phyloP scores from a whole-genome alignment of 768 basidiomycete genomes.

The Botryobasidium botryosum region DNA sequence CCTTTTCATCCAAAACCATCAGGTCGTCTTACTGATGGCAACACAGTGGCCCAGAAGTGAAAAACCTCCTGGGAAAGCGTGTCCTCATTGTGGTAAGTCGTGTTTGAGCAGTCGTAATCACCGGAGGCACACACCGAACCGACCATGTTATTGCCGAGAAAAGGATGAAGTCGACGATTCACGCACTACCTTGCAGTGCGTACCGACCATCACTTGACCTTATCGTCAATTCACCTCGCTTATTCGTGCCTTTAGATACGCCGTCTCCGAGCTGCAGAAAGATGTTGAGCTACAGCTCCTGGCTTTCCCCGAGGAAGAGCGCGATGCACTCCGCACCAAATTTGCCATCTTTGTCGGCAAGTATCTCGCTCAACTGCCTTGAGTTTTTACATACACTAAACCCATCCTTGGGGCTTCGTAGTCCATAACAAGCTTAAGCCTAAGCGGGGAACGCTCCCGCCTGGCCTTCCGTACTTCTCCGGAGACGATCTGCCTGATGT shows the following conservation, averaged over 20 bases:
- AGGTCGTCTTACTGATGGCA: neutral
- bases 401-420: conserved; percentile 2
- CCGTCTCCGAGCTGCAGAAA: conserved; percentile 71
- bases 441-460: conserved; percentile 62
- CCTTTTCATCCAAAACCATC: conserved; percentile 2
- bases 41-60: conserved; percentile 47
- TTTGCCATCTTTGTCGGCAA: conserved; percentile 76
- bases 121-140: neutral
- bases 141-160: conserved; percentile 3
- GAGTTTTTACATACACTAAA: neutral
- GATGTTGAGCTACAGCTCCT: conserved; percentile 66
- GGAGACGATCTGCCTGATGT: conserved; percentile 59
- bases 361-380: too few relatives aligned
- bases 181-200: conserved; percentile 74
- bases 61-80: conserved; percentile 58
- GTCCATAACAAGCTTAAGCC: conserved; percentile 86
- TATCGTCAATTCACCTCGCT: neutral
- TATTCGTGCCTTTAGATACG: conserved; percentile 38
- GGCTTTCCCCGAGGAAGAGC: conserved; percentile 49
- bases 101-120: conserved; percentile 2
- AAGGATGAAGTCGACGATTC: conserved; percentile 85
- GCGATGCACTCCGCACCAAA: conserved; percentile 55
- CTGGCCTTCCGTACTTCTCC: conserved; percentile 59
- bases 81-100: conserved; percentile 64
- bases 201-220: neutral